A percentile compares a stretch with the other conserved stretches of the same genome.
Conservation (phyloP, 331 rosid genomes). For the Quercus lobata region DNA sequence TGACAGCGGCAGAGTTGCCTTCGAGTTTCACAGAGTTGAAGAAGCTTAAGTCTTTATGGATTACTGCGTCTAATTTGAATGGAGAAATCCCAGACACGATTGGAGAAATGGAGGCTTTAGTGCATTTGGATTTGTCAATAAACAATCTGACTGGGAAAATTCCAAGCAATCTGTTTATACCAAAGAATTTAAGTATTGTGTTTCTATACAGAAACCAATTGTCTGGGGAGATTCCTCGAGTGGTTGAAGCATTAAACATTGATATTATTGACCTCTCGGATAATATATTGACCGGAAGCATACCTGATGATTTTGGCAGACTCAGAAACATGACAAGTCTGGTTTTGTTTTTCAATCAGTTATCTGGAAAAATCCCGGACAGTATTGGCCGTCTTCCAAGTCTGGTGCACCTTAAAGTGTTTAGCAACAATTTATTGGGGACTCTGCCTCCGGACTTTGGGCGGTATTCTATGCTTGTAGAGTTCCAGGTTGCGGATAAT, state of each 20-base stretch:
- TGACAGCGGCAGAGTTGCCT: constrained; percentile 42
- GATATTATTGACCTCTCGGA: constrained; percentile 36
- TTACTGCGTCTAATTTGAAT: constrained; percentile 28
- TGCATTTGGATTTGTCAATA: constrained; percentile 27
- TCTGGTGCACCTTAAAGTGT: too few species aligned
- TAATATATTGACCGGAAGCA: constrained; percentile 43
- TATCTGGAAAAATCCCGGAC: too few species aligned
- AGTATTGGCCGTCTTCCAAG: too few species aligned
- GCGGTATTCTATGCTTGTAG: too few species aligned
- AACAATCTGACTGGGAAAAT: constrained; percentile 48
- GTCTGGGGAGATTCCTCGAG: constrained; percentile 53
- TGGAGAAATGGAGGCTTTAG: constrained; percentile 55
- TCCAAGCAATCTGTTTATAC: constrained; percentile 39
- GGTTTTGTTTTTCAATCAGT: too few species aligned
- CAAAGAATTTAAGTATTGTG: constrained; percentile 41
- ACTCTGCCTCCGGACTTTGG: too few species aligned
- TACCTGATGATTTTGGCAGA: constrained; percentile 43
- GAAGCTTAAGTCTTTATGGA: constrained; percentile 37
- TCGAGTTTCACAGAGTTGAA: constrained; percentile 40
- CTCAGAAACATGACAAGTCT: too few species aligned
- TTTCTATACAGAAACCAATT: constrained; percentile 40
- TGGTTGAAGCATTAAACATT: constrained; percentile 41
- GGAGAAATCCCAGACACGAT: constrained; percentile 52
- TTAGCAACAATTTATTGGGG: too few species aligned
- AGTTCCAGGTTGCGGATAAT: too few species aligned